A percentile compares a stretch with the other conserved stretches of the same genome.
These are phyloP conservation scores for Adansonia digitata DNA, from an alignment of 345 rosid genomes.

Conservation along the genomic window DNA sequence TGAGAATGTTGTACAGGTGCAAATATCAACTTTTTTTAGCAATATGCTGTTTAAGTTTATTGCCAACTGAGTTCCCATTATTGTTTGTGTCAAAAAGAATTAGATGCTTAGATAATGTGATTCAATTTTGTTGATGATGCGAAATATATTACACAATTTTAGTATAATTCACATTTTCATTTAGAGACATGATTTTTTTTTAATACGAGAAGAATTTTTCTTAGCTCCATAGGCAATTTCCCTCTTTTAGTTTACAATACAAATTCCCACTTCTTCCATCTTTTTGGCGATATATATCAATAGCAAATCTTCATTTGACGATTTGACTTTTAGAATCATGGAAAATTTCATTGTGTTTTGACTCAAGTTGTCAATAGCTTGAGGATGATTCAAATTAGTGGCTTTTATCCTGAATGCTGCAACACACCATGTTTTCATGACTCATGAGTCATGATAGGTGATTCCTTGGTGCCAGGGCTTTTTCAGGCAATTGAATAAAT, in stretches of 20 bases:
- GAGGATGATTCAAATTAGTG: background rate
- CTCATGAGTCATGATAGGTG: background rate
- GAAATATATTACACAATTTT: background rate
- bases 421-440: background rate
- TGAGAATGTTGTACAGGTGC: slow-evolving; percentile 54
- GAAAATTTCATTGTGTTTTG: background rate
- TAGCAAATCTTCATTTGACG: background rate
- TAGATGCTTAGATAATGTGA: background rate
- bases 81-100: background rate
- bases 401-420: background rate
- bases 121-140: background rate
- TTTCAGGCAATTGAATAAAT: background rate
- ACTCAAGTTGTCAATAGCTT: background rate
- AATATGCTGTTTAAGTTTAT: background rate
- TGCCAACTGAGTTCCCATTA: background rate
- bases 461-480: background rate
- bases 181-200: background rate
- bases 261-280: background rate
- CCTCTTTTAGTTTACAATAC: background rate
- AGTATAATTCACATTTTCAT: background rate
- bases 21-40: background rate
- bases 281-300: background rate
- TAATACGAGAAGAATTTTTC: background rate
- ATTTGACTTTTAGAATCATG: background rate
- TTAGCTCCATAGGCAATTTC: background rate